Conservation (phyloP, 2,329 filamentous ascomycete species). For the Fusarium sp. region DNA sequence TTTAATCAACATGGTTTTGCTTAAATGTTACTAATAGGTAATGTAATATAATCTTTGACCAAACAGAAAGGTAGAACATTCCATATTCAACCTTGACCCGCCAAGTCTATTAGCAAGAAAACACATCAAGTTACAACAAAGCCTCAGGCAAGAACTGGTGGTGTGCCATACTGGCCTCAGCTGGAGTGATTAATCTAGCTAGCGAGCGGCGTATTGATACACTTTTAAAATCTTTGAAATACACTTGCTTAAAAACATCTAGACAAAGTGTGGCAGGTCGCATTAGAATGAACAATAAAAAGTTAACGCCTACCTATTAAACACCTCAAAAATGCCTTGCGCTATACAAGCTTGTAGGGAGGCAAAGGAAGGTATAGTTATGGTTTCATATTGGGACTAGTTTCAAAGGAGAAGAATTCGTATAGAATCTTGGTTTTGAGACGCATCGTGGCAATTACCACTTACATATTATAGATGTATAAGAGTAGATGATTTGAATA, state of each 20-base stretch:
- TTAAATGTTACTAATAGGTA: too few species aligned
- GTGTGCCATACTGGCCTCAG: neutral
- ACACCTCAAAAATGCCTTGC: too few species aligned
- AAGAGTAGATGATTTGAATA: neutral
- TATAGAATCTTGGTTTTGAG: neutral
- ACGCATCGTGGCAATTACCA: neutral
- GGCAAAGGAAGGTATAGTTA: too few species aligned
- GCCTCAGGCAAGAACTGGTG: neutral
- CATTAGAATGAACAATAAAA: neutral
- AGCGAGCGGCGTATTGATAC: neutral
- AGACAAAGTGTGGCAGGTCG: neutral
- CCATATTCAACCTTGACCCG: neutral
- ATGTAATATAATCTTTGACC: too few species aligned
- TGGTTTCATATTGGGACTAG: too few species aligned
- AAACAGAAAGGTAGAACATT: too few species aligned
- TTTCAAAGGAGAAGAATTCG: too few species aligned
- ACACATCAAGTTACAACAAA: slow-evolving; percentile 5
- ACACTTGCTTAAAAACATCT: neutral
- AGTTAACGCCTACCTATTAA: too few species aligned
- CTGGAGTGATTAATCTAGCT: neutral
- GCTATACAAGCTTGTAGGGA: too few species aligned
- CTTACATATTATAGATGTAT: neutral
- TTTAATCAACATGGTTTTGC: too few species aligned
- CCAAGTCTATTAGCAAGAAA: slow-evolving; percentile 10
- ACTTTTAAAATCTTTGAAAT: slow-evolving; percentile 6